These are phyloP conservation scores for Colletotrichum plurivorum DNA, from an alignment of 2,329 filamentous ascomycete species.

Conservation along the genomic window DNA sequence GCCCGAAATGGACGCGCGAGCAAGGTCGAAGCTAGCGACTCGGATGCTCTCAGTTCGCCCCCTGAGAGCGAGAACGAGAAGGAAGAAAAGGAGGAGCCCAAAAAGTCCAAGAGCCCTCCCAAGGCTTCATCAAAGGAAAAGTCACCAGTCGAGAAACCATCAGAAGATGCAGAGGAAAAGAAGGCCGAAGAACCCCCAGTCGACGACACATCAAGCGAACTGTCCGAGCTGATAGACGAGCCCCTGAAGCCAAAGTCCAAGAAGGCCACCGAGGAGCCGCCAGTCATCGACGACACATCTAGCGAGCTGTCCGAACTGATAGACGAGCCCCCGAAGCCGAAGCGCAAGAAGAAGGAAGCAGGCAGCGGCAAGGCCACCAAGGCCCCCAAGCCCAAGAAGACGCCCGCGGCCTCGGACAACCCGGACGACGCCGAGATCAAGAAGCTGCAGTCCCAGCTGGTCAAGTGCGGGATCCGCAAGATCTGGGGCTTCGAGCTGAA, in stretches of 20 bases:
- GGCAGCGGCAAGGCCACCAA: conserved; percentile 52
- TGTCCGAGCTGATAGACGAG: conserved; percentile 86
- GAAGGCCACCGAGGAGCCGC: background rate
- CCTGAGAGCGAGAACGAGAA: conserved; percentile 43
- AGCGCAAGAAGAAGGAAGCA: conserved; percentile 67
- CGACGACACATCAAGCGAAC: conserved; percentile 56
- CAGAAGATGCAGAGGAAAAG: conserved; percentile 30
- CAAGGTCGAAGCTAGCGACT: conserved; percentile 33
- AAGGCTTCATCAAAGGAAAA: conserved; percentile 1
- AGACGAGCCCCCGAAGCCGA: conserved; percentile 77
- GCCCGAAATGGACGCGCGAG: conserved; percentile 28
- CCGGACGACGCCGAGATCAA: conserved; percentile 87
- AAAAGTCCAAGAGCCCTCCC: conserved; percentile 35
- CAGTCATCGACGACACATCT: conserved; percentile 26
- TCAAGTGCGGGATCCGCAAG: conserved; percentile 93
- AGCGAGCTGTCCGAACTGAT: conserved; percentile 80
- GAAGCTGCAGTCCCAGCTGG: conserved; percentile 85
- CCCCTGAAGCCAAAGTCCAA: conserved; percentile 69
- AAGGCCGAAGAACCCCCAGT: background rate
- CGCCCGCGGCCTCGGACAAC: conserved; percentile 67
- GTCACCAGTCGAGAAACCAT: conserved; percentile 6
- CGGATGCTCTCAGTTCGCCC: conserved; percentile 24
- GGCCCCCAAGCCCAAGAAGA: conserved; percentile 36
- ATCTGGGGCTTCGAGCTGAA: conserved; percentile 91
- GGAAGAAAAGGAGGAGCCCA: conserved; percentile 34